Conservation (phyloP, 1,284 basidiomycete genomes). For the Thecaphora thlaspeos region DNA sequence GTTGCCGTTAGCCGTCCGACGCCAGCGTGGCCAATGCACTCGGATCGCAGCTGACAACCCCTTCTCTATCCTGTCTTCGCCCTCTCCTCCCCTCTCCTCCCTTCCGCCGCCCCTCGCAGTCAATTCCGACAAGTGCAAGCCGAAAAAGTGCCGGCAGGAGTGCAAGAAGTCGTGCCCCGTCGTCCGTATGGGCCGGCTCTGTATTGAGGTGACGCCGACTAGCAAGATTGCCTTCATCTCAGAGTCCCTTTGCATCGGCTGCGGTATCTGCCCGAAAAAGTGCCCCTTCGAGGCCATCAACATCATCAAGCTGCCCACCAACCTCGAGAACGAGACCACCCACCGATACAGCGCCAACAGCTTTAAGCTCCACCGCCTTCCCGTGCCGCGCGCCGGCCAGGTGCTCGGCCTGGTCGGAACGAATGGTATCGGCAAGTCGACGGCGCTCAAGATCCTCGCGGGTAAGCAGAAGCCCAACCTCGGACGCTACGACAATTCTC, state of each 20-base stretch:
- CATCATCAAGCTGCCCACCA: conserved; percentile 58
- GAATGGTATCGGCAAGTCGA: conserved; percentile 58
- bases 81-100: not conserved
- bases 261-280: conserved; percentile 58
- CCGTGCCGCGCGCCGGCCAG: conserved; percentile 54
- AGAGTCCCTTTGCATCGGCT: conserved; percentile 57
- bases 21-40: too few species aligned
- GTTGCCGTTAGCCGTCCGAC: too few species aligned
- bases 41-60: not conserved
- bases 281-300: conserved; percentile 58
- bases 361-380: conserved; percentile 57
- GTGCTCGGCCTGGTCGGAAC: conserved; percentile 57
- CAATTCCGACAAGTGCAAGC: conserved; percentile 57
- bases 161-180: conserved; percentile 58
- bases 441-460: conserved; percentile 56
- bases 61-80: not conserved
- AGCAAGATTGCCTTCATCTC: conserved; percentile 56
- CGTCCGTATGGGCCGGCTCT: conserved; percentile 55
- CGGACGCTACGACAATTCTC: conserved; percentile 56
- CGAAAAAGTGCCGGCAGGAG: conserved; percentile 57
- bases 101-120: conserved; percentile 14
- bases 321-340: conserved; percentile 56
- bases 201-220: conserved; percentile 51
- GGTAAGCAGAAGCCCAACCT: conserved; percentile 58
- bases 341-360: conserved; percentile 58